A percentile compares a stretch with the other conserved stretches of the same genome.
phyloP scores from a whole-genome alignment of 2,329 filamentous ascomycete species.

The Colletotrichum siamense region DNA sequence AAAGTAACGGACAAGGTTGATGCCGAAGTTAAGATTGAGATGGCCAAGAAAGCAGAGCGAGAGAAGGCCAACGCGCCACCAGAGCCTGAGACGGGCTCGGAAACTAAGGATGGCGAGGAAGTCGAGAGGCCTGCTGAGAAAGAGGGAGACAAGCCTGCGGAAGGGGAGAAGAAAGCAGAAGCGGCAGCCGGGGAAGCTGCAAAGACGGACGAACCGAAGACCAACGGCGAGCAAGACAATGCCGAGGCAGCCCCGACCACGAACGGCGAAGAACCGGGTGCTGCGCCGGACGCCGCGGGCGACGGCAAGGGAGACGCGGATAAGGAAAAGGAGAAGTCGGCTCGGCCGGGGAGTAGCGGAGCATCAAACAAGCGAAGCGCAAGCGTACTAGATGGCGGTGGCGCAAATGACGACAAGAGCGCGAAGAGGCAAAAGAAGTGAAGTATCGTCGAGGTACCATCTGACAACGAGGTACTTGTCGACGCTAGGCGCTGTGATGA shows the following conservation, averaged over 20 bases:
- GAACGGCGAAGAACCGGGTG: background rate
- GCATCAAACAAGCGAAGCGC: slow-evolving; percentile 77
- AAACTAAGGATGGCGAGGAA: background rate
- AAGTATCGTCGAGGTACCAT: slow-evolving; percentile 29
- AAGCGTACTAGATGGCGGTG: slow-evolving; percentile 71
- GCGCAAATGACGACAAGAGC: slow-evolving; percentile 65
- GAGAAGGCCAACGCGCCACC: slow-evolving; percentile 39
- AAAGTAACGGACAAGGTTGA: slow-evolving; percentile 81
- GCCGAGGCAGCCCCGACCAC: background rate
- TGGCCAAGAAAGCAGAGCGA: slow-evolving; percentile 60
- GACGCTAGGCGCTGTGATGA: slow-evolving; percentile 20
- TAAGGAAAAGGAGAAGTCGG: slow-evolving; percentile 35
- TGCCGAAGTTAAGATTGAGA: slow-evolving; percentile 68
- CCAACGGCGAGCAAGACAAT: slow-evolving; percentile 12
- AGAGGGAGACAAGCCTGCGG: background rate
- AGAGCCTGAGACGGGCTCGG: slow-evolving; percentile 3
- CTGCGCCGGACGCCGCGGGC: slow-evolving; percentile 1
- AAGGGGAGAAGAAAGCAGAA: background rate
- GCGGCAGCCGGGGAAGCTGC: background rate
- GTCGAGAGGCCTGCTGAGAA: background rate
- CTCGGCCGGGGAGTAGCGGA: slow-evolving; percentile 43
- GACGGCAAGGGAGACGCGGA: slow-evolving; percentile 25
- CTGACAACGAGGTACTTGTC: slow-evolving; percentile 12
- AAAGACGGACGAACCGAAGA: slow-evolving; percentile 8
- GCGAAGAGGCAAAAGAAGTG: slow-evolving; percentile 63